A percentile compares a stretch with the other conserved stretches of the same genome.
phyloP scores from a whole-genome alignment of 352 stramenopile species.

The Phytopythium vexans region DNA sequence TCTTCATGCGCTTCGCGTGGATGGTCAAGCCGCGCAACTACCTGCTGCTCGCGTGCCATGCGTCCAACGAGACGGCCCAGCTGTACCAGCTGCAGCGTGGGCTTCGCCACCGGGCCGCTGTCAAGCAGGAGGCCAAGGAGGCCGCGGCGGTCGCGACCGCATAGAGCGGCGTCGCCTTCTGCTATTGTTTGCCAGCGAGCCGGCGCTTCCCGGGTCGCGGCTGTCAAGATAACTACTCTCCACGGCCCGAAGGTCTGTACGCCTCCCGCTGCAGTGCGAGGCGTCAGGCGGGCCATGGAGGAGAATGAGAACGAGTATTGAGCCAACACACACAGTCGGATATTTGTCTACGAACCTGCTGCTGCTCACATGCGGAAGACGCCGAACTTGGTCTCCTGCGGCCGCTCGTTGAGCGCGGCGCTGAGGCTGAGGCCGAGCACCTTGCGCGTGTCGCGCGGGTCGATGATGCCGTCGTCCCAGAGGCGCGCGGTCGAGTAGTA shows the following conservation, averaged over 20 bases:
- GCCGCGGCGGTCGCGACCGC: no score
- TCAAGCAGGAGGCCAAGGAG: slow-evolving; percentile 31
- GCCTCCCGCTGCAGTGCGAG: no score
- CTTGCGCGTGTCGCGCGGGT: slow-evolving; percentile 92
- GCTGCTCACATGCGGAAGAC: slow-evolving; percentile 95
- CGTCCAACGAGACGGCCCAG: slow-evolving; percentile 79
- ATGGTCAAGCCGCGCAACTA: slow-evolving; percentile 89
- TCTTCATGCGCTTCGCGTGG: slow-evolving; percentile 90
- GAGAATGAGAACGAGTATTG: no score
- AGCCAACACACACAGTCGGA: no score
- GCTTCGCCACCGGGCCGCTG: slow-evolving; percentile 30
- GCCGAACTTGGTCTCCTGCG: slow-evolving; percentile 90
- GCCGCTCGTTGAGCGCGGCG: slow-evolving; percentile 68
- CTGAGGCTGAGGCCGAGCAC: slow-evolving; percentile 79
- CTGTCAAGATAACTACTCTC: no score
- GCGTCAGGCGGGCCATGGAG: no score
- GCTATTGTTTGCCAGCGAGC: no score
- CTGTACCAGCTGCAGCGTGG: slow-evolving; percentile 78
- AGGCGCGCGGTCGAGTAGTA: slow-evolving; percentile 96
- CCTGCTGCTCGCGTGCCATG: slow-evolving; percentile 78
- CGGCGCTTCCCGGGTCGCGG: no score
- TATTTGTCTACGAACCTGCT: no score
- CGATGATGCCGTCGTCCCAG: slow-evolving; percentile 99
- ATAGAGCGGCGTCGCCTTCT: no score
- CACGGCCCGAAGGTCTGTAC: no score